Evolutionary conservation across 345 rosid genomes (phyloP).

Genomic region (Salix suchowensis): DNA sequence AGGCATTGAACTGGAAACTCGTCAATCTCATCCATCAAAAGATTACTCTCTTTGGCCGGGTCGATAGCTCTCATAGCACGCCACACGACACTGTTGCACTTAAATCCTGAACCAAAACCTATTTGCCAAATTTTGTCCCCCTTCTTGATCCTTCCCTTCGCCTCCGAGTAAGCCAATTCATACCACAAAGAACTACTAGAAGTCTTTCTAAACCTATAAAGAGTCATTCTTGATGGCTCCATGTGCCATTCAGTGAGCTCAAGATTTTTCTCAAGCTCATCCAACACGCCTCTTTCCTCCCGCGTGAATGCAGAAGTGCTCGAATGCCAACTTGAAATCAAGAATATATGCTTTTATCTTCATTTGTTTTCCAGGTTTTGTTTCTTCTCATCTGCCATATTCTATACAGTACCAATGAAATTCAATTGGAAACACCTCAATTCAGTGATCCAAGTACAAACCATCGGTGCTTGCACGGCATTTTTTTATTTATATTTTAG

Average conservation of each 20-base stretch:
- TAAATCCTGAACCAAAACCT: constrained; percentile 90
- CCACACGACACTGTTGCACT: constrained; percentile 95
- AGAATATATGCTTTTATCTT: constrained; percentile 58
- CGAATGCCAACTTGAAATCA: constrained; percentile 80
- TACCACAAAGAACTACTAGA: constrained; percentile 91
- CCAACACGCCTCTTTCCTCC: constrained; percentile 85
- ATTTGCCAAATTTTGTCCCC: constrained; percentile 90
- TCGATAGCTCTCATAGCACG: constrained; percentile 58
- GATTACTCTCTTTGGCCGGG: constrained; percentile 66
- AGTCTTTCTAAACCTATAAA: constrained; percentile 80
- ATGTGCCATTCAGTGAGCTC: constrained; percentile 72
- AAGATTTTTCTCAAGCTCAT: constrained; percentile 79
- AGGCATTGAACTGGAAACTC: constrained; percentile 69
- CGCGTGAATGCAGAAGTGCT: constrained; percentile 82
- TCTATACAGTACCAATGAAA: not conserved
- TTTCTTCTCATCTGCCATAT: constrained; percentile 1
- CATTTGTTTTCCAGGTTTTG: constrained; percentile 14
- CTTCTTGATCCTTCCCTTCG: constrained; percentile 74
- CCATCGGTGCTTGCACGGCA: too few relatives aligned
- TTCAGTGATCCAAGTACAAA: too few relatives aligned
- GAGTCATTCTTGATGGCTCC: constrained; percentile 95
- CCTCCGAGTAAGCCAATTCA: constrained; percentile 77
- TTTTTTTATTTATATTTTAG: too few relatives aligned
- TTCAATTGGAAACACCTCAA: not conserved
- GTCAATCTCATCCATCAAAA: constrained; percentile 73